Conservation (phyloP, 73 alveolate genomes). For the Uronychia binucleata region DNA sequence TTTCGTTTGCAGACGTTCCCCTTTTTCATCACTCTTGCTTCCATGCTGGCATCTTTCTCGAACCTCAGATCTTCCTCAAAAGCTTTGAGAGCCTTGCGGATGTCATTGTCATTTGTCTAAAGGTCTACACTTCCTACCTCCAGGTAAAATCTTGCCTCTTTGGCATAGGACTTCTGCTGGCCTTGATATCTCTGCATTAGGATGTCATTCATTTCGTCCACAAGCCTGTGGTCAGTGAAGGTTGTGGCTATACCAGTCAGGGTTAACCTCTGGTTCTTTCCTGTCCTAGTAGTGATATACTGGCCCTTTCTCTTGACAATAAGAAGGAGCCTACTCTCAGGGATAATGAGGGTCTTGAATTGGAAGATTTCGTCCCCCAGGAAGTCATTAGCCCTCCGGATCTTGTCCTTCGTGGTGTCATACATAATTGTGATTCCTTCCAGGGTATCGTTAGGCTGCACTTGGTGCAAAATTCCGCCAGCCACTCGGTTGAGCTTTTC, state of each 20-base stretch:
- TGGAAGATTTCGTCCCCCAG: slow-evolving; percentile 43
- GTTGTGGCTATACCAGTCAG: too few relatives aligned
- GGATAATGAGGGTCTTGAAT: slow-evolving; percentile 22
- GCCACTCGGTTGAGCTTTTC: neutral
- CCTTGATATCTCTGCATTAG: neutral
- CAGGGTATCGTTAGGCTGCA: slow-evolving; percentile 22
- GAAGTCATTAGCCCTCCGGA: slow-evolving; percentile 41
- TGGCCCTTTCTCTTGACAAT: neutral
- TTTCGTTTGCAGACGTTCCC: too few relatives aligned
- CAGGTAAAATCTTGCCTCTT: slow-evolving; percentile 32
- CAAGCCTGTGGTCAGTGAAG: neutral
- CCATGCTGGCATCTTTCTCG: slow-evolving; percentile 12
- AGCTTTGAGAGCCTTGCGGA: slow-evolving; percentile 5
- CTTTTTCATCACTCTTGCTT: neutral
- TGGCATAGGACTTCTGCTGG: slow-evolving; percentile 5
- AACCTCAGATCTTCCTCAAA: slow-evolving; percentile 37
- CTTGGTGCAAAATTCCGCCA: slow-evolving; percentile 7
- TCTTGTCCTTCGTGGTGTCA: slow-evolving; percentile 17
- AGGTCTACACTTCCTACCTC: neutral
- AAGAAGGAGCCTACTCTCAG: neutral
- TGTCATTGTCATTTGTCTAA: slow-evolving; percentile 7
- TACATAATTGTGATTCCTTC: slow-evolving; percentile 28
- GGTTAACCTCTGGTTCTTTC: slow-evolving; percentile 16
- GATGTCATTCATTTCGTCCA: neutral
- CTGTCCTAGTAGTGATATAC: neutral